Evolutionary conservation across 2,329 filamentous ascomycete genomes (phyloP), one percentile per base, ranked within the genome.

Genomic region (Elsinoe arachidis): DNA sequence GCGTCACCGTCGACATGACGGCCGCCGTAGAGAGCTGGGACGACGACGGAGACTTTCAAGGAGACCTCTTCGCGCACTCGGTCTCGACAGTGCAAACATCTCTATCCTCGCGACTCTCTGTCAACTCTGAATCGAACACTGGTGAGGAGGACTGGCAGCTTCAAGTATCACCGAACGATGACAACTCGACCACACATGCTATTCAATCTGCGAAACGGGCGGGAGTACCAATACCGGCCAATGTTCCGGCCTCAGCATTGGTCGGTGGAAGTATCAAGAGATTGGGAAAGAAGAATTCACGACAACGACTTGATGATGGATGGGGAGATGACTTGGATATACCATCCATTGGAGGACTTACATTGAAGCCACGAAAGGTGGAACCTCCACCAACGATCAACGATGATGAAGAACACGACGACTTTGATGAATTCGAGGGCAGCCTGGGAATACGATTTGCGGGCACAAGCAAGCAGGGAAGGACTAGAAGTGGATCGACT

Each of bases 231-330:
- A 83, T 97, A 57, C 93, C 93, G 26, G 78, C 82, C 54, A 91
- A 91, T 68, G 84, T 97, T 33, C 90, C 92, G 1, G 83, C 88
- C 30, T 96, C 92, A 17, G 93, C 93, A 30, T 77, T 99, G 41
- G 82, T 93, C 69, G 92, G 92, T 55, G 93, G 93, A 55, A 92
- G 90, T 9, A 97, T 97, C 68, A 95, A 95, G 74, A 81, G 91
- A 64, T 78, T 97, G 34, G 91, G 91, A 11, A 78, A 76, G 69
- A 74, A 74, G 62, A 72, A 72, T 57, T 73, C 73, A 58, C 63
- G 56, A n/a, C 53, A 52, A 35, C 44, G 26, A 51, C 47, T 57
- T 21, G 73, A 74, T 61, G 76, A 78, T 60, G 76, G 78, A 66
- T 79, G 75, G 76, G 75, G 72, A 59, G 73, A 77, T 58, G 76